Evolutionary conservation across 169 alveolate genomes (phyloP).

Genomic region (Toxoplasma gondii): DNA sequence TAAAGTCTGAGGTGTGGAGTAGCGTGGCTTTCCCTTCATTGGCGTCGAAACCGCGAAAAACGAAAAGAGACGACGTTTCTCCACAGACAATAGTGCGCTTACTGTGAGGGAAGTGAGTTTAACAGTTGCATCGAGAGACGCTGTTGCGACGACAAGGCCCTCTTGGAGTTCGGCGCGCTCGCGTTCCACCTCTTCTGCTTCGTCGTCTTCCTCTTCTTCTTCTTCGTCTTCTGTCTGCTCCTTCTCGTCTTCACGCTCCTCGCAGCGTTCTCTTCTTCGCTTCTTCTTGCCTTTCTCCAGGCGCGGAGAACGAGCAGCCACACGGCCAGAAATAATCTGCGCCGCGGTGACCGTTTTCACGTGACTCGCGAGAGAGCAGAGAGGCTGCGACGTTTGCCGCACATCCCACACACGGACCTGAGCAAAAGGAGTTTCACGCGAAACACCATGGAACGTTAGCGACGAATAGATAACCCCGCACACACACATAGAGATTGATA

Average conservation of each 20-base stretch:
- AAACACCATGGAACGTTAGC: no score
- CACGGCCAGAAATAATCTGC: constrained; percentile 22
- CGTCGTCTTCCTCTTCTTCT: constrained; percentile 1
- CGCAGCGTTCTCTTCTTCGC: background rate
- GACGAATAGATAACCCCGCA: no score
- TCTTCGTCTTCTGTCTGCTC: background rate
- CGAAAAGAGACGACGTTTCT: no score
- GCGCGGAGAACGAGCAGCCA: background rate
- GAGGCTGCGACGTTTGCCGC: background rate
- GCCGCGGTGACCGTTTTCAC: constrained; percentile 42
- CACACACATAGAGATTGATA: no score
- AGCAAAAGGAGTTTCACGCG: no score
- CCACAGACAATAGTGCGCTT: background rate
- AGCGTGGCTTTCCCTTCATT: no score
- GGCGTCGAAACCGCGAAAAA: no score
- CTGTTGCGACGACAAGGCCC: background rate
- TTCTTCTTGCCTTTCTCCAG: background rate
- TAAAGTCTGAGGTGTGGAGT: no score
- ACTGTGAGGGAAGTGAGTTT: constrained; percentile 21
- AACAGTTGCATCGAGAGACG: constrained; percentile 17
- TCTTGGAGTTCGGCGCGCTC: background rate
- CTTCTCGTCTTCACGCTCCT: background rate
- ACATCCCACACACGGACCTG: constrained; percentile 41
- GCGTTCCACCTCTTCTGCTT: constrained; percentile 8
- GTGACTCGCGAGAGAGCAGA: constrained; percentile 16